Base-by-base conservation (phyloP, 352 stramenopile species). In the Paralagenidium karlingii region DNA sequence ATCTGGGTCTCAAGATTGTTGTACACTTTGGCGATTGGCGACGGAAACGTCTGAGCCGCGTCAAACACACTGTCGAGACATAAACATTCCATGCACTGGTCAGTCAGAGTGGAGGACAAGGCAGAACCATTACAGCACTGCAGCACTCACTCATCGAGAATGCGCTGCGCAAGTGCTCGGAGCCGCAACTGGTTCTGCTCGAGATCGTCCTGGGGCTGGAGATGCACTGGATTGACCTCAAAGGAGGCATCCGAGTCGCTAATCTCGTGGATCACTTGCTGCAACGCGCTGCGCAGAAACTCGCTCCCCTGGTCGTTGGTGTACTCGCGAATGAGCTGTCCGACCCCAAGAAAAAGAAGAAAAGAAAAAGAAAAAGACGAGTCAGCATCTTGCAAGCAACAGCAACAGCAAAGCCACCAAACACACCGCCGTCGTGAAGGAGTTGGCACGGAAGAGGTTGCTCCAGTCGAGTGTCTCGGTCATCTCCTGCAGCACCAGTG, bases 381-480 rank as follows among this genome's bases (percentile, higher is more conserved):
- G 43, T 34, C 19, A 42, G 32, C 6, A 16, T 26, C 18, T 27
- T 36, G 8, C 34, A 29, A 11, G 2, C 15, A 19, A 20, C 34
- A 8, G 34, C 13, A 34, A 8, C 7, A 10, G 11, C n/a, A 27
- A 37, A 38, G 15, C 8, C 43, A 4, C 25, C 30, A 28, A 8
- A 63, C 63, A 38, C 47, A 75, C 66, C 24, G 70, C 73, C 12
- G 73, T 86, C 9, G 66, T 71, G 34, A 69, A 51, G 45, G 73
- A 86, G 45, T 83, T 86, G 47, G 73, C 73, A 51, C 73, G 69
- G 45, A 86, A 86, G 36, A 86, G 65, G 41, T 86, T 69, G 60
- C 81, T 83, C 73, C 73, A 86, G 51, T 86, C 83, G 34, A 69
- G 45, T 32, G 73, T 86, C 45, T 71, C 64, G 41, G 78, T 54